Percentiles rank a stretch among this genome's conserved stretches.
These are phyloP conservation scores for Suhomyces prunicola DNA, from an alignment of 805 yeast species.

Conservation along the genomic window DNA sequence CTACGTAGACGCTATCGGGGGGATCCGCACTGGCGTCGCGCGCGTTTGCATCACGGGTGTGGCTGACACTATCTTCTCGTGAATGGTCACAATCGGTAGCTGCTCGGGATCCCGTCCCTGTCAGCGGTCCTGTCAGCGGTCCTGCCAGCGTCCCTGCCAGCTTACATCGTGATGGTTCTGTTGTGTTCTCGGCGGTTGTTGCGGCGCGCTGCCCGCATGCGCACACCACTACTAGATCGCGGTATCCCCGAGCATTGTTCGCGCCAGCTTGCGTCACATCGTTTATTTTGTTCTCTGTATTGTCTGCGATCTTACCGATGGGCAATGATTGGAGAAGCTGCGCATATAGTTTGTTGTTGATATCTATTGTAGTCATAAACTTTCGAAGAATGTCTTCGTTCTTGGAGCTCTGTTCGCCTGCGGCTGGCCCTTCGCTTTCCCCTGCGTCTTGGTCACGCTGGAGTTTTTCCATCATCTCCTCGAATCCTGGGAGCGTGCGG, in stretches of 20 bases:
- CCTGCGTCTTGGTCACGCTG: not conserved
- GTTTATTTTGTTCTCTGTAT: slow-evolving; percentile 1
- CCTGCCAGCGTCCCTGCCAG: not conserved
- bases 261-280: not conserved
- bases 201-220: not conserved
- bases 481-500: slow-evolving; percentile 5
- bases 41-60: not conserved
- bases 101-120: not conserved
- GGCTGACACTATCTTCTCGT: not conserved
- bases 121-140: not conserved
- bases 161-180: not conserved
- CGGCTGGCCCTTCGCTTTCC: not conserved
- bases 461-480: slow-evolving; percentile 7
- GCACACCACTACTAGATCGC: not conserved
- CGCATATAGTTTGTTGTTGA: not conserved
- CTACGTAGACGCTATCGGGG: not conserved
- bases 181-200: not conserved
- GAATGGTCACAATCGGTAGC: not conserved
- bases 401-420: not conserved
- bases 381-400: not conserved
- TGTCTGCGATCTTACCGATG: not conserved
- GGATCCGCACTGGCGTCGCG: not conserved
- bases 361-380: not conserved
- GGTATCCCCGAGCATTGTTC: not conserved
- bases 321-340: not conserved